phyloP scores from a whole-genome alignment of 345 rosid species.

The Murraya paniculata region DNA sequence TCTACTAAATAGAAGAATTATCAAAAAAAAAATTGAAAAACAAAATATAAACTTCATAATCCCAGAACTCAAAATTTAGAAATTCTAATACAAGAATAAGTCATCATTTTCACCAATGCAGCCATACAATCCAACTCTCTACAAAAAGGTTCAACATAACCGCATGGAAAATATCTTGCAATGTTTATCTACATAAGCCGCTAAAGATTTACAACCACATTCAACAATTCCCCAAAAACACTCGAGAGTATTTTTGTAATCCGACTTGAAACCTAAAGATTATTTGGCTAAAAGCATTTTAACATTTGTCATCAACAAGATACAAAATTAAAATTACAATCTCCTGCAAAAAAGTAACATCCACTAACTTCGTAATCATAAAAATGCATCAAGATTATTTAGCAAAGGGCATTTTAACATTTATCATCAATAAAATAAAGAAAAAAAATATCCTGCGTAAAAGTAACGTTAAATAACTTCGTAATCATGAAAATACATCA shows the following conservation, averaged over 20 bases:
- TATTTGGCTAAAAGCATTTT: neutral
- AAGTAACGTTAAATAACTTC: neutral
- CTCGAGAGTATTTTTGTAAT: too few relatives aligned
- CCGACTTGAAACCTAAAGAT: neutral
- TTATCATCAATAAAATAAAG: neutral
- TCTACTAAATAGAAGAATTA: neutral
- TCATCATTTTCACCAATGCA: neutral
- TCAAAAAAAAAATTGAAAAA: neutral
- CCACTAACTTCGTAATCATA: neutral
- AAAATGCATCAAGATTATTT: neutral
- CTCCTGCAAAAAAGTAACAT: neutral
- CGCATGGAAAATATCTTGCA: neutral
- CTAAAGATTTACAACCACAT: neutral
- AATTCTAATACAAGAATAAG: neutral
- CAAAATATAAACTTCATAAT: neutral
- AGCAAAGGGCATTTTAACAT: neutral
- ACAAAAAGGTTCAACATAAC: neutral
- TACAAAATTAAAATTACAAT: neutral
- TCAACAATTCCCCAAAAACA: neutral
- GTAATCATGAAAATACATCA: neutral
- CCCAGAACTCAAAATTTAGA: neutral
- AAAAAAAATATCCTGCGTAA: neutral
- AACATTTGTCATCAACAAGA: neutral
- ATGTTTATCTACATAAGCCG: neutral
- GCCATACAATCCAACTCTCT: neutral